Percentiles rank a stretch among this genome's conserved stretches.
Evolutionary conservation across 164 flowering plant genomes (phyloP).

Genomic region (Tetracentron sinense): DNA sequence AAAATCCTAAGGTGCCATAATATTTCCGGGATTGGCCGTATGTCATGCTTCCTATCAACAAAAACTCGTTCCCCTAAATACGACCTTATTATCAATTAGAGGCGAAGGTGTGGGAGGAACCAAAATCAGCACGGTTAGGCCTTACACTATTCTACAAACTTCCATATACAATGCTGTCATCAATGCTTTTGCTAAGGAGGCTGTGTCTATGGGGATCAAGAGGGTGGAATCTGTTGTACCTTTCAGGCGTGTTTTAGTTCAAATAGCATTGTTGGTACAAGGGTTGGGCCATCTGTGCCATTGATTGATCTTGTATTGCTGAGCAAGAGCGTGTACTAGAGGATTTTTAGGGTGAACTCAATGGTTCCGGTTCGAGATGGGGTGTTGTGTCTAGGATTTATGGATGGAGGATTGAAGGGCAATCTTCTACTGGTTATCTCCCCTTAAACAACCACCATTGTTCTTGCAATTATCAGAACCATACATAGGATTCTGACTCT

Average conservation of each 20-base stretch:
- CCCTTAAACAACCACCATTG: too few relatives aligned
- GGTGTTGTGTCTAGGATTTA: conserved; percentile 12
- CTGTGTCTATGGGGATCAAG: neutral
- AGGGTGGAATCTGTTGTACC: conserved; percentile 12
- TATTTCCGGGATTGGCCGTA: conserved; percentile 45
- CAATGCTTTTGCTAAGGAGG: neutral
- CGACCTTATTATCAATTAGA: conserved; percentile 24
- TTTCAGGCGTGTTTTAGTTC: conserved; percentile 9
- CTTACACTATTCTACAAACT: conserved; percentile 12
- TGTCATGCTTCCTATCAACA: conserved; percentile 33
- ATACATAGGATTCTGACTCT: too few relatives aligned
- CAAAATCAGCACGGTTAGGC: conserved; percentile 18
- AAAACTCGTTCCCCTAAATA: conserved; percentile 16
- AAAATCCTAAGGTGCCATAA: conserved; percentile 26
- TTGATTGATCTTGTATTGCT: conserved; percentile 8
- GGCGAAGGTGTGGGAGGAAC: conserved; percentile 33
- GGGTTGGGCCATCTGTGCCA: conserved; percentile 11
- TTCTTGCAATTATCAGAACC: too few relatives aligned
- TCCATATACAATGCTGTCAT: conserved; percentile 14
- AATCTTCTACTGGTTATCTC: too few relatives aligned
- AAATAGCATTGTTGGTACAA: neutral
- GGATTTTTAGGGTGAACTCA: conserved; percentile 14
- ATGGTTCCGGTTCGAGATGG: conserved; percentile 8
- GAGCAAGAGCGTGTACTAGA: conserved; percentile 5
- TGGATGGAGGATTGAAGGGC: conserved; percentile 15